phyloP scores from a whole-genome alignment of 2,329 filamentous ascomycete species.

The Arachnomyces sp. region DNA sequence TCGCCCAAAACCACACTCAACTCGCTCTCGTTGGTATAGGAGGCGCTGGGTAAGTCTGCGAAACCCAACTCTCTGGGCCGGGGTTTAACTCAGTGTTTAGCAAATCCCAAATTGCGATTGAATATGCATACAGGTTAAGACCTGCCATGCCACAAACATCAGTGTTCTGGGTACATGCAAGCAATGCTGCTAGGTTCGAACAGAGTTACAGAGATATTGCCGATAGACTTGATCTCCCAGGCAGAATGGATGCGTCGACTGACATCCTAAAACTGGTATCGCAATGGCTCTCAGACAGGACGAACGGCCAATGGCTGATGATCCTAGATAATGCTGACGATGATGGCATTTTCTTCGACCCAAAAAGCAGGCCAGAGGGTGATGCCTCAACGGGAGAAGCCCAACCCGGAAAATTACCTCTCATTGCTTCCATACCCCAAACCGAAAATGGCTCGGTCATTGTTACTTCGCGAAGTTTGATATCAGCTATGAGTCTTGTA shows the following conservation, averaged over 20 bases:
- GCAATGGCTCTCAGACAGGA: conserved; percentile 6
- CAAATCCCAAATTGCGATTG: conserved; percentile 24
- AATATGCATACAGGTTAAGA: conserved; percentile 19
- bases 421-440: conserved; percentile 12
- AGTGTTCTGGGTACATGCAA: conserved; percentile 24
- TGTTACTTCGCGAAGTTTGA: conserved; percentile 11
- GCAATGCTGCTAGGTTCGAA: conserved; percentile 15
- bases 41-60: conserved; percentile 24
- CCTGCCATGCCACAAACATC: conserved; percentile 12
- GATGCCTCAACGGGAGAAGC: conserved; percentile 15
- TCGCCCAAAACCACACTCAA: conserved; percentile 4
- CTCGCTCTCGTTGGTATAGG: conserved; percentile 30
- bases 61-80: not conserved
- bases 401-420: conserved; percentile 1
- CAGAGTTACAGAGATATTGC: conserved; percentile 19
- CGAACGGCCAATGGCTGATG: conserved; percentile 18
- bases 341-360: conserved; percentile 10
- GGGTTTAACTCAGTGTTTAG: conserved; percentile 8
- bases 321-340: conserved; percentile 27
- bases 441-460: conserved; percentile 13
- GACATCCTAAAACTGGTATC: conserved; percentile 5
- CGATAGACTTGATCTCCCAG: conserved; percentile 8
- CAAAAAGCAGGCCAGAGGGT: conserved; percentile 5
- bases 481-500: conserved; percentile 5
- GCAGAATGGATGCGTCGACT: conserved; percentile 3